phyloP scores from a whole-genome alignment of 192 early-diverging fungal genomes.

The Diversispora eburnea region DNA sequence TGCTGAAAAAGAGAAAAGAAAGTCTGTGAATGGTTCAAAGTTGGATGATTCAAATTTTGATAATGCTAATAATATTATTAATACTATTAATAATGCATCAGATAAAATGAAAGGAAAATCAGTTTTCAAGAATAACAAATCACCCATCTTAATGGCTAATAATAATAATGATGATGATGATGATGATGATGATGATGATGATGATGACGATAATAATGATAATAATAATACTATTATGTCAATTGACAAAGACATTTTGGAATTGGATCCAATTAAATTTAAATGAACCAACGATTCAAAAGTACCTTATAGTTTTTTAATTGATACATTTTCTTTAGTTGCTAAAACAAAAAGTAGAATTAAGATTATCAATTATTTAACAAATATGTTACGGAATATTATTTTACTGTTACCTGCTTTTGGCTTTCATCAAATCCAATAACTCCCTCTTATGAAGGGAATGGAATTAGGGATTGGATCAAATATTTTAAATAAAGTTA shows the following conservation, averaged over 20 bases:
- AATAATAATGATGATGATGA: no score
- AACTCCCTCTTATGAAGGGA: conserved; percentile 33
- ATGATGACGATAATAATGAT: no score
- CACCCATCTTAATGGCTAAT: no score
- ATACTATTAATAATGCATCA: no score
- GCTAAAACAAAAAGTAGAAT: conserved; percentile 24
- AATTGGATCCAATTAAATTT: conserved; percentile 7
- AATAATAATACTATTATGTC: background rate
- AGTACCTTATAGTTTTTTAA: conserved; percentile 25
- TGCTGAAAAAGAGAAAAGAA: no score
- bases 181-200: no score
- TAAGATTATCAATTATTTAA: conserved; percentile 24
- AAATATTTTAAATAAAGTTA: conserved; percentile 30
- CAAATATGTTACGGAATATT: conserved; percentile 34
- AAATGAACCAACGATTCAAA: background rate
- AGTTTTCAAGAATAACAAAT: no score
- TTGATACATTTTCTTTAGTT: conserved; percentile 22
- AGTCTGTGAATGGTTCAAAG: no score
- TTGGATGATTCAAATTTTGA: no score
- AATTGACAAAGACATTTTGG: background rate
- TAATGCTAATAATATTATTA: no score
- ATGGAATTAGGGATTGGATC: conserved; percentile 37
- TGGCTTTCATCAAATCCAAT: conserved; percentile 40
- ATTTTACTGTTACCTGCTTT: conserved; percentile 31
- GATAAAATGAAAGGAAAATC: no score